Conservation (phyloP, 139 green algal species). For the Chlorella sp. region DNA sequence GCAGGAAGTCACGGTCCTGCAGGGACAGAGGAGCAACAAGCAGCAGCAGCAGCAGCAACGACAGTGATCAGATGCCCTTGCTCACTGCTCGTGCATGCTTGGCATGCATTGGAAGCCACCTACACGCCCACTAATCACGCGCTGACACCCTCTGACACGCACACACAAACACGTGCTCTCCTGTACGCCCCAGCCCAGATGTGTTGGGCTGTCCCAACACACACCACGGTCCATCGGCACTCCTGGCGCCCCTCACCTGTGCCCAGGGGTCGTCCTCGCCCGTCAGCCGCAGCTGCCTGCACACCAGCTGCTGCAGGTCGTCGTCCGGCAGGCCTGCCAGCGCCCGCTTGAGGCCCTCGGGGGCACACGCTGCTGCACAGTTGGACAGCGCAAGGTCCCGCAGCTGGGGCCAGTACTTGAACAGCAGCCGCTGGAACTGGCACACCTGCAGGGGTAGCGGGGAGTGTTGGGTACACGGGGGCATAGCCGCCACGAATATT, state of each 20-base stretch:
- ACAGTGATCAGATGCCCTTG: neutral
- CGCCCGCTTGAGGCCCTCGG: slow-evolving; percentile 46
- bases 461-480: no score
- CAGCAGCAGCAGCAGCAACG: neutral
- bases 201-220: no score
- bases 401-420: slow-evolving; percentile 72
- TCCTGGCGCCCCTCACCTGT: slow-evolving; percentile 8
- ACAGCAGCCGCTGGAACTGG: slow-evolving; percentile 85
- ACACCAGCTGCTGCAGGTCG: slow-evolving; percentile 63
- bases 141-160: no score
- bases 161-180: no score
- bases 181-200: no score
- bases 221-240: no score
- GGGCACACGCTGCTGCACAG: slow-evolving; percentile 67
- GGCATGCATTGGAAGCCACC: neutral
- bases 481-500: no score
- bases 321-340: slow-evolving; percentile 44
- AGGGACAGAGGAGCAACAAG: no score
- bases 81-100: neutral
- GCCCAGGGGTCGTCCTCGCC: slow-evolving; percentile 63
- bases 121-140: no score
- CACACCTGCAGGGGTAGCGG: slow-evolving; percentile 48
- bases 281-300: slow-evolving; percentile 75
- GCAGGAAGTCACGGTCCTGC: no score
- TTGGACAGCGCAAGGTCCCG: slow-evolving; percentile 71